Base-by-base conservation (phyloP, 2,329 filamentous ascomycete species). In the Xylariaceae sp. region DNA sequence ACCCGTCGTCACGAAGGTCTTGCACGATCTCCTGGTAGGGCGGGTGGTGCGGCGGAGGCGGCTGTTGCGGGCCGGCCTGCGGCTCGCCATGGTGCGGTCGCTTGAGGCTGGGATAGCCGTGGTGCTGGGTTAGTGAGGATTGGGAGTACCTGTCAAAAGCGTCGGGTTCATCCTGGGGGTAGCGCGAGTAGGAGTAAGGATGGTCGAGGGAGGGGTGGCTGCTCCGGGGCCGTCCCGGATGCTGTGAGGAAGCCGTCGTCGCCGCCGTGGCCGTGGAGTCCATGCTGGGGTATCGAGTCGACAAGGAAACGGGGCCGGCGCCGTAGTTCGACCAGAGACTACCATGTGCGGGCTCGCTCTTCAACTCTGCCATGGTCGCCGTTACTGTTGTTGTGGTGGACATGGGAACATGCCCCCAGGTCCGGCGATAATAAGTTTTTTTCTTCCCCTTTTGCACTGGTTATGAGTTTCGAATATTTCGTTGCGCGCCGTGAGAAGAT, bases 291-390 rank as follows among this genome's bases (percentile, higher is more conserved):
- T 79, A 80, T 64, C 82, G 79, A 64, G 74, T 76, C 56, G 80
- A 73, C 71, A 85, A 76, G 66, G 82, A 81, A 63, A 83, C 77
- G 59, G 80, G 78, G 62, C 76, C 76, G 64, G 77, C 78, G 73
- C 69, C 66, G 67, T 85, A 85, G 75, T 77, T 82, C 67, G 81
- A 76, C 82, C 82, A 85, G 67, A 85, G 73, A 72, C 77, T 79
- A 68, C 78, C 76, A 73, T 84, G 82, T 71, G 78, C 74, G 69
- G 81, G 75, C 74, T 85, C 82, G 71, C 77, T 75, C 78, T 84
- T 84, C 76, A 85, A 73, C 72, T 85, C 82, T 80, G 82, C 81
- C 82, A 85, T 85, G 72, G 78, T 82, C 71, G 80, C 79, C 76
- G 82, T 80, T 73, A 84, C 83, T 66, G 81, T 82, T 73, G 81